Conservation (phyloP, 2,329 filamentous ascomycete genomes). For the Spiromastix sp. region DNA sequence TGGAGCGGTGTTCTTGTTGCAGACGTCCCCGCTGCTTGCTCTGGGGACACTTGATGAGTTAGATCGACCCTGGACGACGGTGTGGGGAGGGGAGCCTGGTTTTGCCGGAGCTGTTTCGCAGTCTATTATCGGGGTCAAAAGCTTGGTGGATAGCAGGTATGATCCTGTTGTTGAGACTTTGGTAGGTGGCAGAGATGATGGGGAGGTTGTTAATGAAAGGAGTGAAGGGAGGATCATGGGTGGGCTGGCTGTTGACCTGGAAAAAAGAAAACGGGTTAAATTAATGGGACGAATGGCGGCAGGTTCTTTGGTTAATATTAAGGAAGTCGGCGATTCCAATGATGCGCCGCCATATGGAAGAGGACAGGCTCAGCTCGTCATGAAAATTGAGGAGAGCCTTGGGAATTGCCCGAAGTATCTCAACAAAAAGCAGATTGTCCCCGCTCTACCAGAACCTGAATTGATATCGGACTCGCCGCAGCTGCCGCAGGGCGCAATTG, state of each 20-base stretch:
- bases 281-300: conserved; percentile 59
- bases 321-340: too few species aligned
- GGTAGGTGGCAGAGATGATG: conserved; percentile 38
- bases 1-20: conserved; percentile 51
- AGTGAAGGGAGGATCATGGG: conserved; percentile 43
- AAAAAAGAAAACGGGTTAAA: conserved; percentile 62
- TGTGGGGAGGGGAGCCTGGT: conserved; percentile 65
- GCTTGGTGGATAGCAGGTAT: conserved; percentile 47
- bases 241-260: conserved; percentile 53
- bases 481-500: conserved; percentile 45
- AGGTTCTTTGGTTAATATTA: conserved; percentile 40
- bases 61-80: conserved; percentile 61
- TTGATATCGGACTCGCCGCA: conserved; percentile 38
- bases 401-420: conserved; percentile 84
- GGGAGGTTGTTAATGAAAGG: conserved; percentile 31
- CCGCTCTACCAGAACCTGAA: conserved; percentile 44
- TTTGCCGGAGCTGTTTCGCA: conserved; percentile 52
- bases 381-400: conserved; percentile 60
- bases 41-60: conserved; percentile 60
- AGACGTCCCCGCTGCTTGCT: conserved; percentile 56
- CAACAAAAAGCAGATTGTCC: conserved; percentile 57
- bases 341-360: conserved; percentile 12
- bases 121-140: conserved; percentile 53
- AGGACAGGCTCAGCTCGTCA: conserved; percentile 47
- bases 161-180: conserved; percentile 63